Conservation (phyloP, 2,329 filamentous ascomycete species). For the Cordyceps militaris region DNA sequence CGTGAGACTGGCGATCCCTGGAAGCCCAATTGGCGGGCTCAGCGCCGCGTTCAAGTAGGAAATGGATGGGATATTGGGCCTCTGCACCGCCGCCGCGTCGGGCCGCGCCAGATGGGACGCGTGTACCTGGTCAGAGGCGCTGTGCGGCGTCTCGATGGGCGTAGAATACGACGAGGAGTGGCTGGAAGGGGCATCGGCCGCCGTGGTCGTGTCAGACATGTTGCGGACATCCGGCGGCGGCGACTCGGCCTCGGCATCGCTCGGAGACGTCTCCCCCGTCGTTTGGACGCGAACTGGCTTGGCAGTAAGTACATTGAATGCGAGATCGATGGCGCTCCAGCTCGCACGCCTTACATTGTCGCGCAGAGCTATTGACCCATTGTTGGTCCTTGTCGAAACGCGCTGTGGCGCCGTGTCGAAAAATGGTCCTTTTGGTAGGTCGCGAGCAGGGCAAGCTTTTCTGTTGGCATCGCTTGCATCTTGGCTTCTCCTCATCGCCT, state of each 20-base stretch:
- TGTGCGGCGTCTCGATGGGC: neutral
- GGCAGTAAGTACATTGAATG: neutral
- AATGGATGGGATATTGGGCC: conserved; percentile 1
- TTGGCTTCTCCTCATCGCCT: conserved; percentile 34
- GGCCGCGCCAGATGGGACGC: neutral
- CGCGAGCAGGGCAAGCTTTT: conserved; percentile 29
- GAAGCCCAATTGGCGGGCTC: neutral
- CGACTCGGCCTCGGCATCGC: neutral
- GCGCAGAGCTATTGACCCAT: conserved; percentile 30
- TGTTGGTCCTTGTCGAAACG: conserved; percentile 29
- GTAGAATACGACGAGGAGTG: conserved; percentile 2
- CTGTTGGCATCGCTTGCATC: conserved; percentile 27
- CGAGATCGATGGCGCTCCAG: conserved; percentile 3
- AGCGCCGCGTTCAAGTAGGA: neutral
- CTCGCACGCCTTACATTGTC: conserved; percentile 25
- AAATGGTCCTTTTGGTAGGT: conserved; percentile 29
- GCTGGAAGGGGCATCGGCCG: neutral
- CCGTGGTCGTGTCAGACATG: neutral
- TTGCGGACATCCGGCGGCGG: neutral
- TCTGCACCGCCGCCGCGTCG: neutral
- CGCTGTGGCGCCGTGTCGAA: conserved; percentile 28
- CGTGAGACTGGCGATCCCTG: conserved; percentile 6
- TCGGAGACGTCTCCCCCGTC: conserved; percentile 3
- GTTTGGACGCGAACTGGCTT: conserved; percentile 11
- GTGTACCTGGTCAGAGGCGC: neutral